Base-by-base conservation (phyloP, 192 early-diverging fungal species). In the Funneliformis geosporum region DNA sequence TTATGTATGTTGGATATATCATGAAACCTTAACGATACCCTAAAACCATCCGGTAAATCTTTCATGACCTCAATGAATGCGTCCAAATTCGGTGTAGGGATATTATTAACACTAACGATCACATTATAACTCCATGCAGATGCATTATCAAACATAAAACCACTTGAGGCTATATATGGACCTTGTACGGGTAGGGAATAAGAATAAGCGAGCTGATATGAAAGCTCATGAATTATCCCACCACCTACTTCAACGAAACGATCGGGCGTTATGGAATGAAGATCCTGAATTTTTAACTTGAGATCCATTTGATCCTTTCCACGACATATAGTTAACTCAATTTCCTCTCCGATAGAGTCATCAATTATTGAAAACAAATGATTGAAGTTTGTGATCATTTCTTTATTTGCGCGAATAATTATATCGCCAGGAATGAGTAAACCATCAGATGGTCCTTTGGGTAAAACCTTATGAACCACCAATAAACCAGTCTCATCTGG, bases 241-340 rank as follows among this genome's bases (percentile, higher is more conserved):
- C 95, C 95, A 64, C 96, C 96, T 59, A 96, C 89, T 72, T 95
- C 92, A 2, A 98, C 90, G 82, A 93, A 95, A 42, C 91, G 86
- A 76, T 94, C 89, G 2, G 96, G 96, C 7, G 96, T 96, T 43
- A 95, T 90, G 6, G 85, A 84, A 76, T 93, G 92, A 74, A 95
- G 81, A 76, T 95, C 91, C 78, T 95, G 89, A 2, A 93, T 90
- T 55, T 69, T 14, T 2, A 82, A 75, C 23, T 81, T 76, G 18
- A 90, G 68, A 9, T 87, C 84, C 28, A 85, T 66, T 11, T 85
- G 68, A 61, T 85, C 83, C 33, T 88, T 87, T 47, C 89, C 90
- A 40, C 93, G 89, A 42, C 84, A 81, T 7, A 94, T 85, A 0
- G 88, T 89, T 25, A 95, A 42, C 1, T 64, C 80, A 18, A 94